Evolutionary conservation across 805 yeast genomes (phyloP), one percentile per base, ranked within the genome.

Genomic region (Candida maltosa): DNA sequence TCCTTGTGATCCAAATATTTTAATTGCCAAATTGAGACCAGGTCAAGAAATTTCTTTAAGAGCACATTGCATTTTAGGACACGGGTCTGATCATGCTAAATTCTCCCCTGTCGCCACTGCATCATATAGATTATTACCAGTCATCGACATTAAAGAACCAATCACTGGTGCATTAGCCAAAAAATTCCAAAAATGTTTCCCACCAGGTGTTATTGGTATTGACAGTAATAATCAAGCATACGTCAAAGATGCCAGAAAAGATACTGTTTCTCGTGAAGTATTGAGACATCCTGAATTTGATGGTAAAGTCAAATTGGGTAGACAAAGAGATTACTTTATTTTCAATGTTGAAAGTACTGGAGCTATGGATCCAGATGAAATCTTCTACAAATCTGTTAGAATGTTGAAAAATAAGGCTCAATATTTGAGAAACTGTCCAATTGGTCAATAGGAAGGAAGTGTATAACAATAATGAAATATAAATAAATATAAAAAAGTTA

Each of bases 91-190:
- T 60, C 98, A 93, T 62, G 97, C 98, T 40, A 93, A 93, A 62
- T 93, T 87, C 58, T 87, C 97, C 6, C 98, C 98, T 4, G 98
- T 93, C 8, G 77, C 95, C 12, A 93, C 98, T 10, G 97, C 98
- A 3, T 86, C 96, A 10, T 93, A 93, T 65, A 76, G 98, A 63
- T 71, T 93, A 54, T 62, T 93, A 68, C 98, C 98, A 11, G 82
- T 78, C 17, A 89, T 89, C 48, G 80, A 83, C 44, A 87, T 93
- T 35, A 57, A 68, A 26, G 66, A 77, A 42, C 87, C 91, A 31
- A 86, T 93, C 39, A 66, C 63, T 1, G 97, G 96, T 5, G 78
- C 72, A 6, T 75, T 76, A 32, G 97, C 97, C 2, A 54, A 65
- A 36, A 83, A 77, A 52, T 87, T 93, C 62, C 87, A 85, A 60